These are phyloP conservation scores for Anaeramoeba ignava DNA, from an alignment of 78 protist genomes.

Conservation along the genomic window DNA sequence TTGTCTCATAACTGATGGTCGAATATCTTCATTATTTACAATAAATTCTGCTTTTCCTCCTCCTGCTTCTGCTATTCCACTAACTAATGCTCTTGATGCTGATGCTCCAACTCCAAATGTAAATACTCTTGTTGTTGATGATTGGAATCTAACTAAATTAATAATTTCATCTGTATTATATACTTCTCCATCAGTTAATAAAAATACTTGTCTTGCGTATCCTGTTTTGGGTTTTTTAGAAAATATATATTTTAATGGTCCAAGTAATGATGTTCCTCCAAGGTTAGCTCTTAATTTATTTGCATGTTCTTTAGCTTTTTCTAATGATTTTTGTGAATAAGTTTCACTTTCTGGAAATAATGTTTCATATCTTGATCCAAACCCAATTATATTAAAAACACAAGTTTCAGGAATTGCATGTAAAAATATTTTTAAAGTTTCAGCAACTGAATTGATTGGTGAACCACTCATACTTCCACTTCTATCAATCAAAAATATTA, in stretches of 20 bases:
- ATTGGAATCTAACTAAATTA: too few relatives aligned
- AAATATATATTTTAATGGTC: slow-evolving; percentile 11
- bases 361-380: slow-evolving; percentile 23
- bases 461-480: slow-evolving; percentile 39
- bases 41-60: slow-evolving; percentile 49
- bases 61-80: slow-evolving; percentile 51
- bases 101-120: too few relatives aligned
- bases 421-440: slow-evolving; percentile 33
- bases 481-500: slow-evolving; percentile 40
- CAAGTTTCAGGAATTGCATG: slow-evolving; percentile 32
- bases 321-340: slow-evolving; percentile 13
- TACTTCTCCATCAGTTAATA: too few relatives aligned
- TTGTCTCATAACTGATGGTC: slow-evolving; percentile 14
- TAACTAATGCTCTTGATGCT: too few relatives aligned
- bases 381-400: slow-evolving; percentile 44
- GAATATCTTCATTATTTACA: slow-evolving; percentile 13
- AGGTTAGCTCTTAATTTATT: slow-evolving; percentile 20
- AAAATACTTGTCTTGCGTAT: slow-evolving; percentile 57
- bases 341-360: neutral
- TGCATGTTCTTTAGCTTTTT: slow-evolving; percentile 19
- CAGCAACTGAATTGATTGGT: slow-evolving; percentile 4
- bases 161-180: too few relatives aligned
- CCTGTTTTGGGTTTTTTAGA: neutral
- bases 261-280: slow-evolving; percentile 48
- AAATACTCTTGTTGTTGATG: too few relatives aligned